phyloP scores from a whole-genome alignment of 2,329 filamentous ascomycete genomes.

The Aureobasidium mangrovei region DNA sequence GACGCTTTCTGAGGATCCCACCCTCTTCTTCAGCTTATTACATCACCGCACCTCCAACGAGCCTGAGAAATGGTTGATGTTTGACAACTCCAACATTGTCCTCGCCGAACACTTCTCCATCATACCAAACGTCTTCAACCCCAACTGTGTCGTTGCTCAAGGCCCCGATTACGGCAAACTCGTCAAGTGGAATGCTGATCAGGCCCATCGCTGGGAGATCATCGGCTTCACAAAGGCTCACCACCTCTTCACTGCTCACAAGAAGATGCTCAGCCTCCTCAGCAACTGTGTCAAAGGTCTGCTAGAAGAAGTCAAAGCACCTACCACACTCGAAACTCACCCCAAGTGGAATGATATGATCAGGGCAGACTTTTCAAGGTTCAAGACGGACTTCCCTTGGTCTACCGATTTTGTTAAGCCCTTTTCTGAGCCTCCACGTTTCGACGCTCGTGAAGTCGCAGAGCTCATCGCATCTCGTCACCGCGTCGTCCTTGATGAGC shows the following conservation, averaged over 20 bases:
- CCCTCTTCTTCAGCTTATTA: slow-evolving; percentile 13
- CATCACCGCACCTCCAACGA: slow-evolving; percentile 13
- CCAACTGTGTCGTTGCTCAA: slow-evolving; percentile 16
- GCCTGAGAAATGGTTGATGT: slow-evolving; percentile 14
- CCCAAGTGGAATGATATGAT: background rate
- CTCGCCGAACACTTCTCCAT: slow-evolving; percentile 3
- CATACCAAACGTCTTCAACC: background rate
- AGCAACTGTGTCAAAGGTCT: background rate
- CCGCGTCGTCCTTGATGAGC: background rate
- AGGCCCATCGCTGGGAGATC: slow-evolving; percentile 14
- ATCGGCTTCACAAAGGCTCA: slow-evolving; percentile 14
- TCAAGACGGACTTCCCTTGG: background rate
- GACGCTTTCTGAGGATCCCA: slow-evolving; percentile 11
- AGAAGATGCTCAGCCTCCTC: background rate
- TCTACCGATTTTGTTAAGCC: background rate
- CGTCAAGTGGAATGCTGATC: slow-evolving; percentile 8
- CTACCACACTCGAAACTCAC: background rate
- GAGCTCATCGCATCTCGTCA: background rate
- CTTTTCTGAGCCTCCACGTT: background rate
- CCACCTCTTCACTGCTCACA: background rate
- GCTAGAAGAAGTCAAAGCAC: background rate
- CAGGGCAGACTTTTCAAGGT: background rate
- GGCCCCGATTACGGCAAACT: slow-evolving; percentile 13
- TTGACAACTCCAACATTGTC: slow-evolving; percentile 16
- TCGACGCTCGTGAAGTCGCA: background rate